These are phyloP conservation scores for Cucurbita pepo DNA, from an alignment of 306 rosid genomes.

Conservation along the genomic window DNA sequence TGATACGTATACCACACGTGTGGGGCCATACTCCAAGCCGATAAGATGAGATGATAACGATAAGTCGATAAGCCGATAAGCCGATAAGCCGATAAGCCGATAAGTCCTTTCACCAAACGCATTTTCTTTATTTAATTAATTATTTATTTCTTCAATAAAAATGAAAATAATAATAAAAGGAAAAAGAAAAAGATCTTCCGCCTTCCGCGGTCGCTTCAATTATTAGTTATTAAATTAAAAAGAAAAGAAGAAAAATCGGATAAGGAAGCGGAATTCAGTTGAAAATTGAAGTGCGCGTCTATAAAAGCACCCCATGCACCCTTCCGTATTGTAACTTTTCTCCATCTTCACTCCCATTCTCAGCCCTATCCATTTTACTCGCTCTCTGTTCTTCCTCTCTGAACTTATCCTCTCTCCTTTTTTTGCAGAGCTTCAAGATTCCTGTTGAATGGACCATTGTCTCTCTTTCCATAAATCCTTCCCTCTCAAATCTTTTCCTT, in stretches of 20 bases:
- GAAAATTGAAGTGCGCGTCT: not conserved
- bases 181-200: not conserved
- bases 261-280: not conserved
- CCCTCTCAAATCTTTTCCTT: not conserved
- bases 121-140: no score
- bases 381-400: not conserved
- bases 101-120: not conserved
- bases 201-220: not conserved
- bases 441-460: conserved; percentile 30
- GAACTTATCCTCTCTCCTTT: not conserved
- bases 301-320: not conserved
- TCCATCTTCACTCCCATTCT: not conserved
- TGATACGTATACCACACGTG: no score
- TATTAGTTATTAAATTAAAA: not conserved
- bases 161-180: no score
- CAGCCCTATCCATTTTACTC: not conserved
- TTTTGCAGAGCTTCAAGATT: conserved; percentile 1
- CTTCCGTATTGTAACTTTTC: not conserved
- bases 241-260: not conserved
- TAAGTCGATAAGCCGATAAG: no score
- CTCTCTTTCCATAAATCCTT: conserved; percentile 16
- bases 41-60: no score
- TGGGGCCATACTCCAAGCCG: no score
- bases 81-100: no score
- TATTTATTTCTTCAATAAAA: no score